phyloP scores from a whole-genome alignment of 768 basidiomycete species.

The Agrocybe chaxingu region DNA sequence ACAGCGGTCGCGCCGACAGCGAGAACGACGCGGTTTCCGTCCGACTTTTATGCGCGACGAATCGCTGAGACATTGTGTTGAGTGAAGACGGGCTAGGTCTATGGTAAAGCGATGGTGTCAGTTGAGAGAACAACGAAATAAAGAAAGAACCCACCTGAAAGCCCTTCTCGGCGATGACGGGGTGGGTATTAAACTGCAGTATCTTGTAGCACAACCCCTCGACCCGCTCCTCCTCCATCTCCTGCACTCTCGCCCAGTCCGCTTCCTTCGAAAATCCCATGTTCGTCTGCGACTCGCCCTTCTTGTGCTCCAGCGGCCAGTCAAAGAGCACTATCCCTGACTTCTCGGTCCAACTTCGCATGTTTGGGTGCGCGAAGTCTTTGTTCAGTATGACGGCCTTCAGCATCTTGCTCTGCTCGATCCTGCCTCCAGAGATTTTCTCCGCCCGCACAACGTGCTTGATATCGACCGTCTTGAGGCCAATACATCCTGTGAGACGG shows the following conservation, averaged over 20 bases:
- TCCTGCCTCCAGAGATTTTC: conserved; percentile 96
- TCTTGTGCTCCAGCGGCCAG: conserved; percentile 97
- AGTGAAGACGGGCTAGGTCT: conserved; percentile 87
- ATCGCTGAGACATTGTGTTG: conserved; percentile 90
- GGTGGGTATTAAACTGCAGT: conserved; percentile 90
- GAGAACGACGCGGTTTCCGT: conserved; percentile 97
- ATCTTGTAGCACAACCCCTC: conserved; percentile 81
- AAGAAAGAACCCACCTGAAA: conserved; percentile 82
- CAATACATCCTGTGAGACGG: too few relatives aligned
- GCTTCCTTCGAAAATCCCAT: conserved; percentile 95
- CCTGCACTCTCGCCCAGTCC: conserved; percentile 90
- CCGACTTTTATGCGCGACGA: conserved; percentile 96
- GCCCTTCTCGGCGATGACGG: conserved; percentile 97
- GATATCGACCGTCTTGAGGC: conserved; percentile 92
- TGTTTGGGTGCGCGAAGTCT: conserved; percentile 97
- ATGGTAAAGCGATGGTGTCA: too few relatives aligned
- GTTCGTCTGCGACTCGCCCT: conserved; percentile 97
- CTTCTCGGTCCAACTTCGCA: too few relatives aligned
- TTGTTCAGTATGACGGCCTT: conserved; percentile 97
- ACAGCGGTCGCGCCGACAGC: conserved; percentile 96
- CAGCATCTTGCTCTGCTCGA: conserved; percentile 86
- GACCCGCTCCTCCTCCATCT: conserved; percentile 97
- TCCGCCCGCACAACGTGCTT: conserved; percentile 98
- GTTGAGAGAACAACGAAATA: too few relatives aligned
- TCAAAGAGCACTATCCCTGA: too few relatives aligned